Evolutionary conservation across 768 basidiomycete genomes (phyloP).

Genomic region (Galerina marginata): DNA sequence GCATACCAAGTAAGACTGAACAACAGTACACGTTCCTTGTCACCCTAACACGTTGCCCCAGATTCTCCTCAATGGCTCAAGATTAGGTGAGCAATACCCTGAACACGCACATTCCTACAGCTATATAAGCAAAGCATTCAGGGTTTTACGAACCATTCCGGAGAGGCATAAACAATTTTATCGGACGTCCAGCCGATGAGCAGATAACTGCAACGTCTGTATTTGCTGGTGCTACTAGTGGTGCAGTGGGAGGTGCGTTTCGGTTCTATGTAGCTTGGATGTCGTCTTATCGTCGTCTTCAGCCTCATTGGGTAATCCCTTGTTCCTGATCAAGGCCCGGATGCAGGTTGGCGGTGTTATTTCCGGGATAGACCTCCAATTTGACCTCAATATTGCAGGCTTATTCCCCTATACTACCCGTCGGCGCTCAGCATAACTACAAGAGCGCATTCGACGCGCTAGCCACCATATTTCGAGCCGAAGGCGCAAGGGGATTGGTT

Average conservation of each 20-base stretch:
- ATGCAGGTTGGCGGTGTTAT: slow-evolving; percentile 74
- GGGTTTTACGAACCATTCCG: slow-evolving; percentile 98
- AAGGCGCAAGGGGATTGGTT: slow-evolving; percentile 79
- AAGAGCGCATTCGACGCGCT: slow-evolving; percentile 84
- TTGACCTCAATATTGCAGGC: slow-evolving; percentile 52
- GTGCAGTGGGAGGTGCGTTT: slow-evolving; percentile 82
- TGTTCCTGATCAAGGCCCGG: slow-evolving; percentile 95
- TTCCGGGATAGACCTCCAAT: not conserved
- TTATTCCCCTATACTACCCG: slow-evolving; percentile 92
- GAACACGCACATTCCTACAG: not conserved
- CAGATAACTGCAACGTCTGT: slow-evolving; percentile 81
- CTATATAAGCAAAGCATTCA: slow-evolving; percentile 28
- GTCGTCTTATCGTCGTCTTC: slow-evolving; percentile 6
- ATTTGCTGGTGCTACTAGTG: slow-evolving; percentile 86
- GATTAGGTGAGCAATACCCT: slow-evolving; percentile 62
- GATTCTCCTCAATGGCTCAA: slow-evolving; percentile 92
- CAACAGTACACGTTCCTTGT: not conserved
- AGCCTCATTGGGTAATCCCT: slow-evolving; percentile 85
- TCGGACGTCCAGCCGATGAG: slow-evolving; percentile 67
- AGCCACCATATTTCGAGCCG: slow-evolving; percentile 75
- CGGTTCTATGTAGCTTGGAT: not conserved
- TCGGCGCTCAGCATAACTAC: slow-evolving; percentile 94
- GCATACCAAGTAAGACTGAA: slow-evolving; percentile 77
- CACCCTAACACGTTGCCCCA: slow-evolving; percentile 34
- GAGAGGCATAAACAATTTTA: slow-evolving; percentile 63